phyloP scores from a whole-genome alignment of 345 rosid species.

The Boechera retrofracta region DNA sequence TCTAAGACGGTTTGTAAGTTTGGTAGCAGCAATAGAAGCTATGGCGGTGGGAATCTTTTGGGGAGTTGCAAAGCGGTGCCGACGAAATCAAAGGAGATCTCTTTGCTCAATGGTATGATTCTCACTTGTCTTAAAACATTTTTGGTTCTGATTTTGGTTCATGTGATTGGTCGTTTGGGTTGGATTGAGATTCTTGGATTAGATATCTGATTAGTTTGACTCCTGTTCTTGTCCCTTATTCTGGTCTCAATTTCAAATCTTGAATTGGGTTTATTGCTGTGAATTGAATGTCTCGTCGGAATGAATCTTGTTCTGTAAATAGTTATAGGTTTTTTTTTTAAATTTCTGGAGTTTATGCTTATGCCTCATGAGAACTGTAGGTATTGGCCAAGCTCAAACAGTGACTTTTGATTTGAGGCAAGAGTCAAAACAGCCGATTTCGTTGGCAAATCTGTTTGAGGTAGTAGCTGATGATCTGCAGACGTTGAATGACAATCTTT shows the following conservation, averaged over 20 bases:
- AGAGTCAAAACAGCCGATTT: slow-evolving; percentile 56
- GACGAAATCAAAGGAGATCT: slow-evolving; percentile 62
- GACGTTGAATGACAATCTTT: slow-evolving; percentile 82
- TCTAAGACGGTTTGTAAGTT: slow-evolving; percentile 44
- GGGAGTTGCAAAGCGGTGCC: slow-evolving; percentile 60
- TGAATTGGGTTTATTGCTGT: slow-evolving; percentile 1
- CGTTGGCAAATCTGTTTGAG: slow-evolving; percentile 69
- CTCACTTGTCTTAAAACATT: background rate
- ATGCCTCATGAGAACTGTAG: slow-evolving; percentile 41
- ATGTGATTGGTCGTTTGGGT: slow-evolving; percentile 9
- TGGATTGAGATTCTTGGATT: slow-evolving; percentile 2
- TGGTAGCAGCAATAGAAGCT: slow-evolving; percentile 37
- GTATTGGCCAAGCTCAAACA: slow-evolving; percentile 57
- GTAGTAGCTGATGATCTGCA: slow-evolving; percentile 82
- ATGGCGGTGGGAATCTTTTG: slow-evolving; percentile 50
- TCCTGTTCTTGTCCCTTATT: background rate
- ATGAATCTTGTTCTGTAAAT: background rate
- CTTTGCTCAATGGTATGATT: slow-evolving; percentile 57
- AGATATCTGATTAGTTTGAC: background rate
- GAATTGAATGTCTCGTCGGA: background rate
- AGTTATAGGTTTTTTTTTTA: background rate
- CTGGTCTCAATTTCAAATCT: background rate
- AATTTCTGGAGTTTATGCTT: background rate
- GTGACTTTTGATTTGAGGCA: slow-evolving; percentile 57
- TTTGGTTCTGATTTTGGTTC: background rate